A percentile compares a stretch with the other conserved stretches of the same genome.
phyloP scores from a whole-genome alignment of 805 yeast species.

The Yarrowia sp. region DNA sequence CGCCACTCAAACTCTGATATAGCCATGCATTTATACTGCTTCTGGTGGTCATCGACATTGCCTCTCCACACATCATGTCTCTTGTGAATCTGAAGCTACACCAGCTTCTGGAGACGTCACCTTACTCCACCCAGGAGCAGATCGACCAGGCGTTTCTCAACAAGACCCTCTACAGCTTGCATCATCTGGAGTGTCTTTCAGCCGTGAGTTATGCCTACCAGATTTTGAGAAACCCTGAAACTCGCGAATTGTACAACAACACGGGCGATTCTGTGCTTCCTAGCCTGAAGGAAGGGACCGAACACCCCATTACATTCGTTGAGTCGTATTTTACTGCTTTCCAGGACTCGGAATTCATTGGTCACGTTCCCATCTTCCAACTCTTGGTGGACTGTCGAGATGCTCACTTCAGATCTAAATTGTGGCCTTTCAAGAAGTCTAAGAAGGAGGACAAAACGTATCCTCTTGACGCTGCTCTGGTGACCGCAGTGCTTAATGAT shows the following conservation, averaged over 20 bases:
- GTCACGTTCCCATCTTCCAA: constrained; percentile 23
- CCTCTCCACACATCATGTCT: constrained; percentile 1
- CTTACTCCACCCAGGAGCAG: constrained; percentile 34
- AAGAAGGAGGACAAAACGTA: neutral
- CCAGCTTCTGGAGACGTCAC: constrained; percentile 21
- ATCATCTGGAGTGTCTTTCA: constrained; percentile 19
- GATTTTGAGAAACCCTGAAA: constrained; percentile 20
- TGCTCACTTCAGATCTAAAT: neutral
- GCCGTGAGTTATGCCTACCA: constrained; percentile 30
- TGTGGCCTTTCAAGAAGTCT: constrained; percentile 16
- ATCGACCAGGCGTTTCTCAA: constrained; percentile 31
- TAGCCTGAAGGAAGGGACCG: constrained; percentile 1
- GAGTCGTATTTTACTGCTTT: constrained; percentile 26
- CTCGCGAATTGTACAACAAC: constrained; percentile 20
- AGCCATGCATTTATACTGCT: constrained; percentile 7
- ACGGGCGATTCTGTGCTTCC: constrained; percentile 16
- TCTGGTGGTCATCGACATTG: neutral
- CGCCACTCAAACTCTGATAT: constrained; percentile 14
- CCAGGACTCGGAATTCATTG: constrained; percentile 20
- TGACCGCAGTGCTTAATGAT: neutral
- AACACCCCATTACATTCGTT: constrained; percentile 11
- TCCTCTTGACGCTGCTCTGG: constrained; percentile 11
- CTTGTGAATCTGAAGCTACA: constrained; percentile 24
- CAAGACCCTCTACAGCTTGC: constrained; percentile 3
- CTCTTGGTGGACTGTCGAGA: constrained; percentile 6